Conservation (phyloP, 1,139 yeast genomes). For the Debaryomyces fabryi region DNA sequence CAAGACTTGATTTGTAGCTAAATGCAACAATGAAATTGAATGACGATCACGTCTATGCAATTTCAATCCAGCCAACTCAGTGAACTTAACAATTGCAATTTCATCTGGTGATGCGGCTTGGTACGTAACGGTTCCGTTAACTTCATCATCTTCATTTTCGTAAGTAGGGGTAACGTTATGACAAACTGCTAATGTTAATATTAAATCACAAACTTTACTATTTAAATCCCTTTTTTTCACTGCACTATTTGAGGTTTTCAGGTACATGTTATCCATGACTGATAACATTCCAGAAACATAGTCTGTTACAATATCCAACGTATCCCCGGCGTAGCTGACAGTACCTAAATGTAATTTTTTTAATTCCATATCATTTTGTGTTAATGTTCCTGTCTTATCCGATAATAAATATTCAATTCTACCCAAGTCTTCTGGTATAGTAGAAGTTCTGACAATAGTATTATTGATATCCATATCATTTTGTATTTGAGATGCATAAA, state of each 20-base stretch:
- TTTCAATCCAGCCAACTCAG: constrained; percentile 82
- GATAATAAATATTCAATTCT: constrained; percentile 89
- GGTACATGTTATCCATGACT: constrained; percentile 18
- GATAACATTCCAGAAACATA: constrained; percentile 49
- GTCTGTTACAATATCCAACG: constrained; percentile 84
- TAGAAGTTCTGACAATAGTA: constrained; percentile 93
- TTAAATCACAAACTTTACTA: constrained; percentile 74
- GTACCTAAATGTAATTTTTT: constrained; percentile 90
- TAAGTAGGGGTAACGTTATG: constrained; percentile 79
- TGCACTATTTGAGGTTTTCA: constrained; percentile 19
- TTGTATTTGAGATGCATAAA: constrained; percentile 93
- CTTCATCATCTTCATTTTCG: constrained; percentile 22
- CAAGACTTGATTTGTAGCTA: constrained; percentile 53
- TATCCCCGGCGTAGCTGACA: constrained; percentile 88
- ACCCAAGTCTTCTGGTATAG: constrained; percentile 97
- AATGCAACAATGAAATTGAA: constrained; percentile 68
- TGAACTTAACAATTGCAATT: constrained; percentile 92
- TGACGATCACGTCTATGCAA: constrained; percentile 80
- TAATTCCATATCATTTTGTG: constrained; percentile 98
- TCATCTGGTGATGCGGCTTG: constrained; percentile 99
- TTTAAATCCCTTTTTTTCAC: constrained; percentile 60
- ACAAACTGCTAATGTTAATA: constrained; percentile 83
- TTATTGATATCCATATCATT: constrained; percentile 79
- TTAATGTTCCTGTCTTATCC: constrained; percentile 96
- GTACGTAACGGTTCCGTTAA: constrained; percentile 52